phyloP scores from a whole-genome alignment of 2,329 filamentous ascomycete species.

The Neofusicoccum sp. region DNA sequence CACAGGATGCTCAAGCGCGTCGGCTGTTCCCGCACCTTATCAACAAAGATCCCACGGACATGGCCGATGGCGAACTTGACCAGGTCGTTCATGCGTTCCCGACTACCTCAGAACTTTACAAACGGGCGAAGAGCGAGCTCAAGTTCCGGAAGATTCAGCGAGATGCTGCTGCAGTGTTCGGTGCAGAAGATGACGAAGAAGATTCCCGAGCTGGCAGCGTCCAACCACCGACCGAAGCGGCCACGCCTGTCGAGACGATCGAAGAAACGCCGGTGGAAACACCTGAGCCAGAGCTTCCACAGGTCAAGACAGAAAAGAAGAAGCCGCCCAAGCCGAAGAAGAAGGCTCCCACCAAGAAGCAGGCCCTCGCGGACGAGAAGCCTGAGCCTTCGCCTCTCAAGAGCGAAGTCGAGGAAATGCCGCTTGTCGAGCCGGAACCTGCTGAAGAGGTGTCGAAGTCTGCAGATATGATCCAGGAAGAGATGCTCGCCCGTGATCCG shows the following conservation, averaged over 20 bases:
- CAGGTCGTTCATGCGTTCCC: slow-evolving; percentile 53
- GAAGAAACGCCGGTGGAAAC: slow-evolving; percentile 36
- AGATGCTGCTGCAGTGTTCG: slow-evolving; percentile 79
- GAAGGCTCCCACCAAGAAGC: slow-evolving; percentile 67
- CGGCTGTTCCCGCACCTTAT: slow-evolving; percentile 49
- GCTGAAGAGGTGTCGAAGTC: slow-evolving; percentile 34
- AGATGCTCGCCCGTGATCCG: slow-evolving; percentile 21
- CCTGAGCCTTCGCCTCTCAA: slow-evolving; percentile 46
- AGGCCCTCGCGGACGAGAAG: slow-evolving; percentile 67
- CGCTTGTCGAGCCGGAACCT: not conserved
- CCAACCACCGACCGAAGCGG: slow-evolving; percentile 49
- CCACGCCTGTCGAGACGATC: slow-evolving; percentile 43
- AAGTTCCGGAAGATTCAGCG: slow-evolving; percentile 74
- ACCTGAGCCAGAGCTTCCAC: slow-evolving; percentile 29
- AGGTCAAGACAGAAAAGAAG: slow-evolving; percentile 36
- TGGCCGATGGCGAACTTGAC: slow-evolving; percentile 64
- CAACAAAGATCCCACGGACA: slow-evolving; percentile 66
- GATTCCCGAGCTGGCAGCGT: slow-evolving; percentile 36
- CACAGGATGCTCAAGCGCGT: slow-evolving; percentile 47
- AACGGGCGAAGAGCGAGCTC: slow-evolving; percentile 64
- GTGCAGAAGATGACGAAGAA: slow-evolving; percentile 56
- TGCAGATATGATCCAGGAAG: slow-evolving; percentile 29
- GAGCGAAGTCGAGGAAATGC: slow-evolving; percentile 25
- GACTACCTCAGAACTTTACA: slow-evolving; percentile 65
- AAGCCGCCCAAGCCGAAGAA: slow-evolving; percentile 63